These are phyloP conservation scores for Candida manassasensis DNA, from an alignment of 805 yeast genomes.

Conservation along the genomic window DNA sequence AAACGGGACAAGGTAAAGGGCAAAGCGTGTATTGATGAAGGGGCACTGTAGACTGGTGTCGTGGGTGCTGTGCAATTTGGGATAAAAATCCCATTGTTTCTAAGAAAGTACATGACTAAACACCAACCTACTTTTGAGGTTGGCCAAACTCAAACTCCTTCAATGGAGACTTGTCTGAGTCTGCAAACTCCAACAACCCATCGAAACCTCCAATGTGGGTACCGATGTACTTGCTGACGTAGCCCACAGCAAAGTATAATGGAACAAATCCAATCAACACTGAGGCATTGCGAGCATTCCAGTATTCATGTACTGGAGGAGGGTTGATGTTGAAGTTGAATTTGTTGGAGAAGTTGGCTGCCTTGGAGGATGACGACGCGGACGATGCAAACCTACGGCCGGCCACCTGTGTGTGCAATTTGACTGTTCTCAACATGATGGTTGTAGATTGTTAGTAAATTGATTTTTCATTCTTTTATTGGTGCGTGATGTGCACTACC, in stretches of 20 bases:
- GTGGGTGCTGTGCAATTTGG: too few species aligned
- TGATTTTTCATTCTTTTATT: too few species aligned
- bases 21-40: too few species aligned
- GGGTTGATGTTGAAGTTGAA: slow-evolving; percentile 39
- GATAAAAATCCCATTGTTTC: too few species aligned
- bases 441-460: background rate
- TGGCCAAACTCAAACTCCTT: slow-evolving; percentile 35
- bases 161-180: slow-evolving; percentile 35
- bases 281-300: slow-evolving; percentile 36
- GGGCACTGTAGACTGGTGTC: too few species aligned
- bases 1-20: too few species aligned
- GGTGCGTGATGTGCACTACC: too few species aligned
- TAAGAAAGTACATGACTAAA: too few species aligned
- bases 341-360: slow-evolving; percentile 38
- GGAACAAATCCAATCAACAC: slow-evolving; percentile 37
- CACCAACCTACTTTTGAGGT: too few species aligned
- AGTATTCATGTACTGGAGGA: slow-evolving; percentile 43
- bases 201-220: slow-evolving; percentile 25
- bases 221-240: slow-evolving; percentile 28
- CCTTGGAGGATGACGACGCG: slow-evolving; percentile 16
- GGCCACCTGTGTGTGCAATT: slow-evolving; percentile 9
- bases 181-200: slow-evolving; percentile 30
- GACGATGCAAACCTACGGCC: slow-evolving; percentile 24
- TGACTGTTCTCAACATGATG: slow-evolving; percentile 2
- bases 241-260: slow-evolving; percentile 29